A percentile compares a stretch with the other conserved stretches of the same genome.
Conservation (phyloP, 106 monocot genomes). For the Xerophyta viscosa region DNA sequence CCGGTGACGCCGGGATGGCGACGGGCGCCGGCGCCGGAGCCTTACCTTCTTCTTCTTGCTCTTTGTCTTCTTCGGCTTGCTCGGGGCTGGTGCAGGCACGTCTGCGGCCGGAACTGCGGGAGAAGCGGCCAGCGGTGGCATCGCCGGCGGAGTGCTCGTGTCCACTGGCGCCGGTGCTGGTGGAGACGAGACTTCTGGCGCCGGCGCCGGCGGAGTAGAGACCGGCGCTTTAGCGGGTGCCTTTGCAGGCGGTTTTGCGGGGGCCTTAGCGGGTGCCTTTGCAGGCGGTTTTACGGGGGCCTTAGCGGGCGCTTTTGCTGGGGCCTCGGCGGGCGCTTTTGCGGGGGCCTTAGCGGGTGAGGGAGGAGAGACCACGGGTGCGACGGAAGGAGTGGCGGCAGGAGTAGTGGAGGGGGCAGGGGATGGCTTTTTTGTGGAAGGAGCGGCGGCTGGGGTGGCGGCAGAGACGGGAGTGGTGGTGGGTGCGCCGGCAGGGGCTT, state of each 20-base stretch:
- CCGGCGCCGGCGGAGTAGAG: constrained; percentile 1
- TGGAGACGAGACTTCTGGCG: not conserved
- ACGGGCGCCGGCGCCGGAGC: constrained; percentile 6
- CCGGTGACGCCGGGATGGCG: not conserved
- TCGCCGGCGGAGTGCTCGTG: not conserved
- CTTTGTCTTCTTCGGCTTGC: constrained; percentile 13
- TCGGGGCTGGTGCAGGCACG: constrained; percentile 17
- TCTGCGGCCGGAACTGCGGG: not conserved
- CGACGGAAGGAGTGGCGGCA: not conserved
- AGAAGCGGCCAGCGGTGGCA: constrained; percentile 1
- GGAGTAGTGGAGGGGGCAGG: not conserved
- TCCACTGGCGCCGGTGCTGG: not conserved
- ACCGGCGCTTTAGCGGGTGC: not conserved
- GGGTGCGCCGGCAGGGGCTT: constrained; percentile 3
- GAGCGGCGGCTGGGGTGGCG: too few species aligned
- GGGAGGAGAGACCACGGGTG: not conserved
- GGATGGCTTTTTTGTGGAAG: too few species aligned
- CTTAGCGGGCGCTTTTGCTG: not conserved
- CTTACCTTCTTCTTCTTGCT: constrained; percentile 8
- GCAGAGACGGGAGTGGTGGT: constrained; percentile 3
- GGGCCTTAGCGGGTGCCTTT: not conserved
- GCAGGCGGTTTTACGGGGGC: not conserved
- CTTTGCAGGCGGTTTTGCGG: not conserved
- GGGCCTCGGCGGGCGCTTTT: not conserved
- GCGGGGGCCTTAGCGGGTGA: not conserved